Evolutionary conservation across 768 basidiomycete species (phyloP), one percentile per base, ranked within the genome.

Genomic region (Suillus placidus): DNA sequence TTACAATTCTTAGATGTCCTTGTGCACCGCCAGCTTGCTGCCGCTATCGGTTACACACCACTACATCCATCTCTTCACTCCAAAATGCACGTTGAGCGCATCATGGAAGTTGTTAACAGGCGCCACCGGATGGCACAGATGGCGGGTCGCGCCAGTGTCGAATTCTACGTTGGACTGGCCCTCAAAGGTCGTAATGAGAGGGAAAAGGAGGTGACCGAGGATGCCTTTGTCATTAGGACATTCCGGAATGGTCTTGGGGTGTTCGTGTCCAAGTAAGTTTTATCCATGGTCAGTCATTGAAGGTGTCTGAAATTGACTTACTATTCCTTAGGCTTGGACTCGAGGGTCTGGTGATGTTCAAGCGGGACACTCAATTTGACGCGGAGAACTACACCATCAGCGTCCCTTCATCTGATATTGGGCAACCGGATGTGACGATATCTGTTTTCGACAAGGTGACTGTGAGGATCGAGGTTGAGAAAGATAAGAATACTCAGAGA

Each of bases 211-310:
- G 88, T 93, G 13, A 78, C 72, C 3, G 94, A 96, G 71, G 93
- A 95, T 40, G 95, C 94, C 6, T 97, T 92, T 72, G 94, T 99
- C 54, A 97, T 99, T 64, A 83, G 96, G 67, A 89, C 91, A 5
- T 99, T 99, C 79, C 84, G 92, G 72, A 99, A 99, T 75, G 97
- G 97, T 0, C 77, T 99, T 38, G 92, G 94, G n/a, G 97, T 99
- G 43, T 99, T 97, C 69, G 95, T 99, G 37, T 93, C 89, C 38
- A 89, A 90, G 97, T 98, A 70, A 75, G 94, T 82, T 45, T 49
- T 14, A 42, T 10, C 42, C 38, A 23, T 40, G 3, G 5, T 30
- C 38, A 26, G 0, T 16, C 30, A 20, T n/a, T 42, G 47, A 37
- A 61, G n/a, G 57, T 16, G 26, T 14, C 14, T 10, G 32, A 14